Percentiles rank a stretch among this genome's conserved stretches.
Conservation (phyloP, 306 rosid species). For the Ormosia semicastrata region DNA sequence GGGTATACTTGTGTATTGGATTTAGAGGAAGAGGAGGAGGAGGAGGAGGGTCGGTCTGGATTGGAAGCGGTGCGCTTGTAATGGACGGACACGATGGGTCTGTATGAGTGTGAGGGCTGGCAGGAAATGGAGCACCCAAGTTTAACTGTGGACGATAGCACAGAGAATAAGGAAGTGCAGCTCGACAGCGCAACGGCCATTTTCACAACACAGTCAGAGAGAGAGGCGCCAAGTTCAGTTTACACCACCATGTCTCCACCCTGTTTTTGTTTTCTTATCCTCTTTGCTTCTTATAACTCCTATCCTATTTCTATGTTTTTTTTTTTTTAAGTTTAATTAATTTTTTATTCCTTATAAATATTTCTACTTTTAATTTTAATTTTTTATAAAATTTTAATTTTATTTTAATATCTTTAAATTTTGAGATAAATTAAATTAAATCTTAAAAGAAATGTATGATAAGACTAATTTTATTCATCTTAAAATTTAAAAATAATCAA, state of each 20-base stretch:
- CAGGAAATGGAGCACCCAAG: slow-evolving; percentile 41
- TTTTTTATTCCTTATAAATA: too few species aligned
- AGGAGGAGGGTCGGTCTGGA: slow-evolving; percentile 27
- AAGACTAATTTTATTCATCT: too few species aligned
- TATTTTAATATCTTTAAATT: too few species aligned
- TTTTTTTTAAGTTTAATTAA: too few species aligned
- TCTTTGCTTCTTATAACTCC: not conserved
- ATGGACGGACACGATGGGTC: slow-evolving; percentile 24
- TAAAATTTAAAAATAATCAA: too few species aligned
- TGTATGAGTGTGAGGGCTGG: slow-evolving; percentile 25
- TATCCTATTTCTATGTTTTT: too few species aligned
- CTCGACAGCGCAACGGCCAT: slow-evolving; percentile 75
- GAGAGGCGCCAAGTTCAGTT: not conserved
- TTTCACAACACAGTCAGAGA: not conserved
- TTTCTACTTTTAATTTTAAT: too few species aligned
- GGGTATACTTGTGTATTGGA: slow-evolving; percentile 28
- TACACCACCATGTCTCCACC: too few species aligned
- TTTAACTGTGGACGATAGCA: slow-evolving; percentile 49
- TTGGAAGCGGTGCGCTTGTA: slow-evolving; percentile 28
- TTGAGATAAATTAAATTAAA: too few species aligned
- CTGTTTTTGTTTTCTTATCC: slow-evolving; percentile 14
- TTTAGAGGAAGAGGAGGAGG: slow-evolving; percentile 29
- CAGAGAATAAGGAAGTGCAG: slow-evolving; percentile 60
- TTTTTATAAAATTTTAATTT: too few species aligned
- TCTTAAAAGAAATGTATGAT: too few species aligned